Base-by-base conservation (phyloP, 257 asterid species). In the Ballota nigra region DNA sequence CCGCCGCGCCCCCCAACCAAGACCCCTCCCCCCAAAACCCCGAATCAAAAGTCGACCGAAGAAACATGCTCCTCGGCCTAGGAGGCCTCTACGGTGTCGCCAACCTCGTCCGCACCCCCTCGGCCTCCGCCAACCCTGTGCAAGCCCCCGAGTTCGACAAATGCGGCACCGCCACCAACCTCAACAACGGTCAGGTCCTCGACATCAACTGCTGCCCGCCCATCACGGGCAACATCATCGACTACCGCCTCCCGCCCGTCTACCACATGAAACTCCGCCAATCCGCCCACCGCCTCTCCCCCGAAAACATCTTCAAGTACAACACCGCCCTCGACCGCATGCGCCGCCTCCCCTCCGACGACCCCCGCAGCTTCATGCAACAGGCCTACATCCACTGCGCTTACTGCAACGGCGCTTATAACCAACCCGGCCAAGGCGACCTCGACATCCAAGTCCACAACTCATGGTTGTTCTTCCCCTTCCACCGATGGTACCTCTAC, bases 161-260 rank as follows among this genome's bases (percentile, higher is more conserved):
- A n/a, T n/a, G n/a, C n/a, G n/a, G n/a, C n/a, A n/a, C n/a, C n/a
- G n/a, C n/a, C n/a, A n/a, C n/a, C n/a, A n/a, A n/a, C n/a, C n/a
- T n/a, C n/a, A 19, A 59, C 41, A 78, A 86, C 71, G 74, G 82
- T n/a, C 4, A 4, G 9, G 9, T 2, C 69, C n/a, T n/a, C n/a
- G n/a, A 4, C 51, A 53, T 0, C 59, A 78, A 40, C n/a, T 87
- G 88, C 49, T 87, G 92, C 81, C 90, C 88, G 0, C 88, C 88
- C 0, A 6, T 18, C 1, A 11, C 83, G 0, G 78, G 56, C 12
- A 33, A 19, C 5, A 68, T 79, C 53, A 23, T 51, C 2, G 85
- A 82, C 57, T 85, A 58, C 72, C 24, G 69, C 57, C 80, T 81
- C 33, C 86, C 86, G 11, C 33, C 12, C 10, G 63, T 71, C 0